Base-by-base conservation (phyloP, 2,329 filamentous ascomycete species). In the Fusarium goolgardi region DNA sequence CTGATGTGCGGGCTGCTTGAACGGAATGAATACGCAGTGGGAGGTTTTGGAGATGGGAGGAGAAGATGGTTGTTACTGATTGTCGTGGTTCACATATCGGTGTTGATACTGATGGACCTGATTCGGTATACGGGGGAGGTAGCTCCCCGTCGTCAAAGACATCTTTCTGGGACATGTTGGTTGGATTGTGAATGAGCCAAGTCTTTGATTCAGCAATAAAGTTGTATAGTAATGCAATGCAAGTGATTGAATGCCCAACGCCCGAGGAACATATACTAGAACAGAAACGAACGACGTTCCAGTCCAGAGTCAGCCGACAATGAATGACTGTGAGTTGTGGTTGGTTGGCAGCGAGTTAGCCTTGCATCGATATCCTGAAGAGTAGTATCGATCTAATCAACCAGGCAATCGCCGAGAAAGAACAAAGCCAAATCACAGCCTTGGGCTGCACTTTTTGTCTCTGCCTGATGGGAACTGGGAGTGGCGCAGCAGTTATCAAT, bases 1-100 rank as follows among this genome's bases (percentile, higher is more conserved):
- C 75, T 3, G 76, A 73, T n/a, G 72, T 71, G 16, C 75, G 75
- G 1, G 73, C 76, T 31, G 76, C 67, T 35, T 79, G 78, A 3
- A 74, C 76, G 8, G 73, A 71, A 6, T 75, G 75, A 21, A 84
- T 81, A 37, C 77, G 78, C 5, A 64, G 59, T 1, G 81, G 77
- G 0, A 85, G 77, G 1, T 58, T 74, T 1, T 73, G 58, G 8
- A 84, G 71, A 63, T 82, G 79, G 2, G 77, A 62, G 1, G 76
- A 63, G 20, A 81, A 76, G 52, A 80, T 73, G 5, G 73, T 71
- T 1, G 76, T 73, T 35, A 69, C 43, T 37, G 64, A 49, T 23
- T 63, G 58, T 18, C 41, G 43, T 18, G 63, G 40, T 34, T 62
- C 8, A 9, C 50, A 47, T 18, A 25, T 20, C 5, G 59, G 35